Conservation (phyloP, 2,329 filamentous ascomycete species). For the Dactylonectria macrodidyma region DNA sequence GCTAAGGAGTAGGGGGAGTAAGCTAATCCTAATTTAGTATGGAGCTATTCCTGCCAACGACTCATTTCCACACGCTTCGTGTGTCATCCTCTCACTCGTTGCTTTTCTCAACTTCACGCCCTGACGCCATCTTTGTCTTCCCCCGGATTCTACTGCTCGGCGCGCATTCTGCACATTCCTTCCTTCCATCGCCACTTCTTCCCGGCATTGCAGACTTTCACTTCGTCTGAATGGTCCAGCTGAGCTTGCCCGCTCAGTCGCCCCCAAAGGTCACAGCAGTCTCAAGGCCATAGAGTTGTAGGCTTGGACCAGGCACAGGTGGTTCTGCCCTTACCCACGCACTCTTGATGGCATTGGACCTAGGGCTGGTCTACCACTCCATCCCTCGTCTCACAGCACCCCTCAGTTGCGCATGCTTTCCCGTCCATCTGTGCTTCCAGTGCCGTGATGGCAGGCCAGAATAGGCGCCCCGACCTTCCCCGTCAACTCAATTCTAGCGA, state of each 20-base stretch:
- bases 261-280: background rate
- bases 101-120: conserved; percentile 17
- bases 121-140: background rate
- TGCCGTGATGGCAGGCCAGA: conserved; percentile 41
- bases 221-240: background rate
- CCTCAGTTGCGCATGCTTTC: conserved; percentile 34
- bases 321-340: background rate
- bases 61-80: conserved; percentile 2
- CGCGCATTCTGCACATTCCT: background rate
- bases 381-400: conserved; percentile 11
- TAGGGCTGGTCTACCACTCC: conserved; percentile 4
- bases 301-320: background rate
- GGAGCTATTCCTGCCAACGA: background rate
- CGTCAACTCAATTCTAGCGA: conserved; percentile 11
- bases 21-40: no score
- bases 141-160: background rate
- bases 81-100: conserved; percentile 24
- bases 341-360: background rate
- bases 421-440: conserved; percentile 19
- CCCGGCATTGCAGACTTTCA: background rate
- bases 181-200: background rate
- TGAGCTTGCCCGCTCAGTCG: background rate
- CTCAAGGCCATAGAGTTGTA: background rate
- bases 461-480: conserved; percentile 27
- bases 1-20: no score